Percentiles rank a stretch among this genome's conserved stretches.
Conservation (phyloP, 257 asterid species). For the Primulina huaijiensis region DNA sequence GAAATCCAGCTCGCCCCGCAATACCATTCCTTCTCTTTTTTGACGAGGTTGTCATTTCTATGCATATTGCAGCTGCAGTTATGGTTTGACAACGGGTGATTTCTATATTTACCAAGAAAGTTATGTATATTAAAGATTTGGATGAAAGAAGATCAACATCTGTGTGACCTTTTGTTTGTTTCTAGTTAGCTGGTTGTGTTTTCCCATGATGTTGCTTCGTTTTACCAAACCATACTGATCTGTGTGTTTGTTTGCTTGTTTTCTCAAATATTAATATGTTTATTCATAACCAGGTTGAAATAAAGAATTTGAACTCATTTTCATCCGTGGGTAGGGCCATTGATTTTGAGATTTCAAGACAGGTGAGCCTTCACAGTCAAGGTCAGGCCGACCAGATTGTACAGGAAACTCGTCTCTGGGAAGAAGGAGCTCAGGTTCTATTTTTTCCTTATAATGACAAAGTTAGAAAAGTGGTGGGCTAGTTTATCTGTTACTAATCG, state of each 20-base stretch:
- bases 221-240: constrained; percentile 2
- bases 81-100: background rate
- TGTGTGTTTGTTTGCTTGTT: background rate
- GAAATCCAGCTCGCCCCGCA: background rate
- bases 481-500: constrained; percentile 19
- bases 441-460: constrained; percentile 20
- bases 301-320: constrained; percentile 92
- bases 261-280: constrained; percentile 11
- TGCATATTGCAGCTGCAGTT: background rate
- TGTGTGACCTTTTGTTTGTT: constrained; percentile 4
- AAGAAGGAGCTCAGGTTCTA: constrained; percentile 93
- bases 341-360: constrained; percentile 89
- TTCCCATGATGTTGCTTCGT: background rate
- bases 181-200: constrained; percentile 9
- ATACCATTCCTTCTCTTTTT: no score
- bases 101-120: constrained; percentile 3
- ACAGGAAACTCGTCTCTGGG: constrained; percentile 98
- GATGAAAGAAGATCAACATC: background rate
- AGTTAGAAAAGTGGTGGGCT: background rate
- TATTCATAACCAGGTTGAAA: constrained; percentile 70
- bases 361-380: constrained; percentile 71
- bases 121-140: constrained; percentile 11
- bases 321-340: constrained; percentile 92
- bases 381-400: constrained; percentile 81
- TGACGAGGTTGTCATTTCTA: background rate